Conservation (phyloP, 1,139 yeast species). For the Yamadazyma buinensis region DNA sequence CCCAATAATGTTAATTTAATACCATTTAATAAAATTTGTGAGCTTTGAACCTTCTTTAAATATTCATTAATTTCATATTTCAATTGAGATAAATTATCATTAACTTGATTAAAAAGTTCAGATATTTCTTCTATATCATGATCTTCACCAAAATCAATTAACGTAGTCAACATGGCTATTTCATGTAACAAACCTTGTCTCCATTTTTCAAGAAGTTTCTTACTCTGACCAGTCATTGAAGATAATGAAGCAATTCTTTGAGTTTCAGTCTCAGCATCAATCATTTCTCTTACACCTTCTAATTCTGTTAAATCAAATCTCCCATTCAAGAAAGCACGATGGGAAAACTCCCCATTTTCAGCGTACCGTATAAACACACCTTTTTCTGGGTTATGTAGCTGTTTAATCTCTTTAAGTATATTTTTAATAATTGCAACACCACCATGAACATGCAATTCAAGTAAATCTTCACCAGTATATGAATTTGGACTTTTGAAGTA, state of each 20-base stretch:
- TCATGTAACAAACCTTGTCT: conserved; percentile 58
- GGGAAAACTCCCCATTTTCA: conserved; percentile 89
- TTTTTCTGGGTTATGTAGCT: conserved; percentile 40
- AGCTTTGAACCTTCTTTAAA: conserved; percentile 48
- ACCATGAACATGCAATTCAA: conserved; percentile 90
- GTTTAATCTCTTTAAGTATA: conserved; percentile 60
- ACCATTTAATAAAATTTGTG: conserved; percentile 70
- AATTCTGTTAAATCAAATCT: conserved; percentile 72
- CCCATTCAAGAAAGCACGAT: conserved; percentile 74
- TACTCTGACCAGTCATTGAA: conserved; percentile 69
- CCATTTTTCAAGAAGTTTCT: conserved; percentile 58
- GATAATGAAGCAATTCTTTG: conserved; percentile 75
- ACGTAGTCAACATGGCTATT: conserved; percentile 76
- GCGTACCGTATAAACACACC: conserved; percentile 67
- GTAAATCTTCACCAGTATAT: conserved; percentile 87
- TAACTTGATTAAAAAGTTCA: conserved; percentile 49
- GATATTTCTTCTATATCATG: conserved; percentile 69
- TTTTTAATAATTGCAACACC: conserved; percentile 81
- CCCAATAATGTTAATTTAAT: conserved; percentile 74
- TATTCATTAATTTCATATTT: conserved; percentile 45
- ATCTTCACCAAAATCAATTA: conserved; percentile 96
- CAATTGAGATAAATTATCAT: conserved; percentile 35
- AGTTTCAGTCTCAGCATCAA: conserved; percentile 91
- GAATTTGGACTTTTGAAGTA: conserved; percentile 75
- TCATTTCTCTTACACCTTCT: conserved; percentile 85